Conservation (phyloP, 768 basidiomycete genomes). For the Leccinum uliginosum region DNA sequence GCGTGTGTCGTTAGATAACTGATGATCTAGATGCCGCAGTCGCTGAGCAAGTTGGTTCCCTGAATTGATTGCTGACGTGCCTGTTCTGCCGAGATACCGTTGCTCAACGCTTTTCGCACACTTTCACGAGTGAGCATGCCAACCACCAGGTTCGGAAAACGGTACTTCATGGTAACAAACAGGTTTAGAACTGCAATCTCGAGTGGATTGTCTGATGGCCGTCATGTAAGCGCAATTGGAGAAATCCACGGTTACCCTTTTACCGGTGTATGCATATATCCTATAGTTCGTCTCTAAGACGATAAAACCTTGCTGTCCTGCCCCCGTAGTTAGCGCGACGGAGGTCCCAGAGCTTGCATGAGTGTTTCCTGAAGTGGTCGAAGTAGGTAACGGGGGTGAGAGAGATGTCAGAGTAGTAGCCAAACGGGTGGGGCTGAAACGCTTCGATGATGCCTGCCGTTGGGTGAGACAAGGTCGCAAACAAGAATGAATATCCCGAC, state of each 20-base stretch:
- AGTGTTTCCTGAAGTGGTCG: conserved; percentile 26
- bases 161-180: conserved; percentile 87
- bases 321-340: conserved; percentile 41
- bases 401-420: conserved; percentile 94
- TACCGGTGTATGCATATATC: conserved; percentile 96
- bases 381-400: conserved; percentile 71
- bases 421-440: conserved; percentile 92
- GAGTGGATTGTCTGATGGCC: conserved; percentile 76
- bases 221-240: conserved; percentile 15
- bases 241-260: conserved; percentile 11
- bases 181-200: conserved; percentile 95
- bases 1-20: conserved; percentile 92
- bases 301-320: conserved; percentile 82
- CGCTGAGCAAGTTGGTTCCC: conserved; percentile 9
- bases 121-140: conserved; percentile 94
- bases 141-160: conserved; percentile 96
- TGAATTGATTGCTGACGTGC: conserved; percentile 39
- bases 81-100: conserved; percentile 96
- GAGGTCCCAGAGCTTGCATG: conserved; percentile 14
- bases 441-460: conserved; percentile 60
- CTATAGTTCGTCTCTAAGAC: conserved; percentile 98
- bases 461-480: conserved; percentile 11
- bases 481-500: conserved; percentile 36
- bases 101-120: conserved; percentile 88
- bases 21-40: conserved; percentile 65